Percentiles rank a stretch among this genome's conserved stretches.
Conservation (phyloP, 1,139 yeast genomes). For the Magnusiomyces suaveolens region DNA sequence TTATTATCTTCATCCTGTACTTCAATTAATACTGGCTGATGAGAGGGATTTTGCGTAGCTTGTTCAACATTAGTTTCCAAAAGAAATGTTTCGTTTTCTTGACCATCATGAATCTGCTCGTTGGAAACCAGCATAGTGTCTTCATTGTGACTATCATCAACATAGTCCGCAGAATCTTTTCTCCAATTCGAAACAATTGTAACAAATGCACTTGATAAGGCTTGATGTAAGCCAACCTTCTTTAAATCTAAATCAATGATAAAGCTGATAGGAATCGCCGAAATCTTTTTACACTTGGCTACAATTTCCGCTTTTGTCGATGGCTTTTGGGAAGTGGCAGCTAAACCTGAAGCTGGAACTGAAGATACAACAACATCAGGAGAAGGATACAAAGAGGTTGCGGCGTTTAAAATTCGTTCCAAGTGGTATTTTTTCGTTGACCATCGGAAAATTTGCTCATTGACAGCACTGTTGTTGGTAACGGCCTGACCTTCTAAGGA, state of each 20-base stretch:
- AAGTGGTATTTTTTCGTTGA: slow-evolving; percentile 1
- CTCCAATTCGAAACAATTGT: slow-evolving; percentile 1
- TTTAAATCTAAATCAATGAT: neutral
- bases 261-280: neutral
- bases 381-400: neutral
- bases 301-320: slow-evolving; percentile 1
- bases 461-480: neutral
- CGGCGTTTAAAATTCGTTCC: slow-evolving; percentile 2
- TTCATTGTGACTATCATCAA: neutral
- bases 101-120: no score
- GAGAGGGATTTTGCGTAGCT: neutral
- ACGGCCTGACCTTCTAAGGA: neutral
- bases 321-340: neutral
- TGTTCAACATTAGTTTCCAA: neutral
- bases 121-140: neutral
- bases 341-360: neutral
- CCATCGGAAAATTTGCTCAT: slow-evolving; percentile 1
- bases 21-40: neutral
- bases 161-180: neutral
- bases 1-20: neutral
- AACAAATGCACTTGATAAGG: slow-evolving; percentile 1
- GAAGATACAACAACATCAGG: slow-evolving; percentile 4
- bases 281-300: neutral
- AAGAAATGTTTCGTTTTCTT: no score
- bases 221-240: neutral